Evolutionary conservation across 1,284 basidiomycete species (phyloP).

Genomic region (Neonothopanus nambi): DNA sequence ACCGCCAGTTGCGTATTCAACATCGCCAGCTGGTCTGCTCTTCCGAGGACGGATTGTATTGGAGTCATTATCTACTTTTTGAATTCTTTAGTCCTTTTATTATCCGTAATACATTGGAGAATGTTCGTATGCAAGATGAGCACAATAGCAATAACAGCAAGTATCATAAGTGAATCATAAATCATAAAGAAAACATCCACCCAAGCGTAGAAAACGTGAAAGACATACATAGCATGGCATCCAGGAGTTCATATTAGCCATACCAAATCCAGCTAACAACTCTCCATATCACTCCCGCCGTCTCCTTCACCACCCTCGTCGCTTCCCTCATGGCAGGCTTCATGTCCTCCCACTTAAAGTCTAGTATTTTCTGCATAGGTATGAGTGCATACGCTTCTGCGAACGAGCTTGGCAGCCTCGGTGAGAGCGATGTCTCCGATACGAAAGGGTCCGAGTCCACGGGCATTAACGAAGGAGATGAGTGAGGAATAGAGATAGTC

Average conservation of each 20-base stretch:
- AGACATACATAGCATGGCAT: too few relatives aligned
- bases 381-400: constrained; percentile 12
- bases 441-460: background rate
- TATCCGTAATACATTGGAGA: too few relatives aligned
- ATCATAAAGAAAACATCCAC: background rate
- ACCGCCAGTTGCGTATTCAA: too few relatives aligned
- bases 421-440: background rate
- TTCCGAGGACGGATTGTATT: too few relatives aligned
- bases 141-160: too few relatives aligned
- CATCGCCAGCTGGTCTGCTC: too few relatives aligned
- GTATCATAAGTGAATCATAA: too few relatives aligned
- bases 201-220: background rate
- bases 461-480: constrained; percentile 15
- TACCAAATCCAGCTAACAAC: constrained; percentile 51
- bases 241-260: constrained; percentile 1
- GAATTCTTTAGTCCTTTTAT: too few relatives aligned
- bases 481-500: constrained; percentile 19
- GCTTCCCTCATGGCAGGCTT: constrained; percentile 32
- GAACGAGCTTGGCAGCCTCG: constrained; percentile 1
- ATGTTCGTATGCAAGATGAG: too few relatives aligned
- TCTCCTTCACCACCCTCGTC: constrained; percentile 28
- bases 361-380: constrained; percentile 8
- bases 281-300: constrained; percentile 44
- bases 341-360: constrained; percentile 17
- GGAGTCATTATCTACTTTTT: too few relatives aligned